A percentile compares a stretch with the other conserved stretches of the same genome.
phyloP scores from a whole-genome alignment of 2,329 filamentous ascomycete genomes.

The Cercospora sesami region DNA sequence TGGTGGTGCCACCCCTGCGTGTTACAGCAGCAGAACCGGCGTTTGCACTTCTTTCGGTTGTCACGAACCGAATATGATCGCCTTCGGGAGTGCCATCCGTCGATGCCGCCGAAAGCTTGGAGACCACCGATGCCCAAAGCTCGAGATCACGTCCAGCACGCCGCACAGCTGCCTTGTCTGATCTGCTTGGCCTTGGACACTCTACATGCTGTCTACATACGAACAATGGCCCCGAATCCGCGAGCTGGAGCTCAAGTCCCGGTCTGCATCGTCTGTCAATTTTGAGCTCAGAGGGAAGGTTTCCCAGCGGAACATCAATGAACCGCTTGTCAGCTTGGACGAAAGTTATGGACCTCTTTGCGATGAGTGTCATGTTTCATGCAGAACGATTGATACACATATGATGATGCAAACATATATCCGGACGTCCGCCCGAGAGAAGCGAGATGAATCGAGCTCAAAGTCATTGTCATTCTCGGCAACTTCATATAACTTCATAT shows the following conservation, averaged over 20 bases:
- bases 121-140: background rate
- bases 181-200: background rate
- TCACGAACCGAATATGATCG: background rate
- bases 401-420: background rate
- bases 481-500: background rate
- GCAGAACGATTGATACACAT: background rate
- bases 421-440: background rate
- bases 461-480: background rate
- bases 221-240: background rate
- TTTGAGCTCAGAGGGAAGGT: background rate
- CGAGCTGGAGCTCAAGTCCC: background rate
- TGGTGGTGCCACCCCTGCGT: constrained; percentile 9
- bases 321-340: background rate
- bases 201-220: background rate
- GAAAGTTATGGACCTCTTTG: background rate
- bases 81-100: background rate
- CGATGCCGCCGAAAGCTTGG: background rate
- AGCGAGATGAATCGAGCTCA: background rate
- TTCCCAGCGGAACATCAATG: background rate
- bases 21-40: constrained; percentile 5
- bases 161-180: background rate
- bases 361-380: background rate
- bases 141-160: background rate
- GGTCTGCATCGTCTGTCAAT: background rate
- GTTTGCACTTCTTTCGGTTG: constrained; percentile 8